Base-by-base conservation (phyloP, 495 filamentous ascomycete genomes). In the Aspergillus cristatus region DNA sequence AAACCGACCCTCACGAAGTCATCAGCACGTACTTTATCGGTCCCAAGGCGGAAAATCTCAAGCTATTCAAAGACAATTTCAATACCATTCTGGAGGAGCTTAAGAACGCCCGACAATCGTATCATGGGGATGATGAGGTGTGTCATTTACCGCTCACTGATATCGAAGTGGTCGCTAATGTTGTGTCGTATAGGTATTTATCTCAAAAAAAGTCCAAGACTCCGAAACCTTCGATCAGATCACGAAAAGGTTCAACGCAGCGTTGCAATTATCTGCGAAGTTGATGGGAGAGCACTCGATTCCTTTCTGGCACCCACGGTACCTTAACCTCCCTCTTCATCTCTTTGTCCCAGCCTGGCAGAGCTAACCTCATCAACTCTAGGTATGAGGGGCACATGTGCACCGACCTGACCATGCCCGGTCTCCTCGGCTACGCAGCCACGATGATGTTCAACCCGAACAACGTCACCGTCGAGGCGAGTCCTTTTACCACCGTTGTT, bases 401-500 rank as follows among this genome's bases (percentile, higher is more conserved):
- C 34, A 60, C 45, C 7, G 57, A 62, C 31, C 40, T 53, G 18
- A 48, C 37, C 26, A 60, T 63, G 49, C 53, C 53, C 35, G 38
- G 40, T 6, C 38, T 67, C 11, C 41, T 70, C 15, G 65, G 65
- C 0, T 70, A 70, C 44, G 53, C 68, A 18, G 62, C 60, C 48
- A 63, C 64, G 12, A 71, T 70, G 65, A 35, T 68, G 12, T 70
- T 67, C 37, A 70, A 70, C 45, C 60, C 67, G 6, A 73, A 72
- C 45, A 72, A 72, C 29, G 62, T 71, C 6, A 46, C 67, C 1
- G 35, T 67, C 11, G 68, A 71, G 41, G 64, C 57, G 1, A 66
- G 61, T 36, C 65, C 64, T 20, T 41, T 66, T 7, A 61, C 53
- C 5, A 68, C 60, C 6, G 37, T 60, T 1, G 47, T 58, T 1